Evolutionary conservation across 257 asterid species (phyloP).

Genomic region (Solanum piurae): DNA sequence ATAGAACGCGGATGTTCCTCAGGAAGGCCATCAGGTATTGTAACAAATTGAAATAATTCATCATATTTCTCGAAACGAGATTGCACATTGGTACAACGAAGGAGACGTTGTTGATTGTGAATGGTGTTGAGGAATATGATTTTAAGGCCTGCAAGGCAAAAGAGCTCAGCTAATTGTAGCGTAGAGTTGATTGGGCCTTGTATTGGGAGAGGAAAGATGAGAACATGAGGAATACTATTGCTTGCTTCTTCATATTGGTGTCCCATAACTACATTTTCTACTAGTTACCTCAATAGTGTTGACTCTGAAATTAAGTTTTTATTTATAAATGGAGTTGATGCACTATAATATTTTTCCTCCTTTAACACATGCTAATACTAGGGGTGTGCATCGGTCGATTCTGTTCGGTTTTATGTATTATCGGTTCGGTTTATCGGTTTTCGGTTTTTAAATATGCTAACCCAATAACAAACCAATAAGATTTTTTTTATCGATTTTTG

Average conservation of each 20-base stretch:
- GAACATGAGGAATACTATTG: constrained; percentile 22
- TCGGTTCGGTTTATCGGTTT: too few relatives aligned
- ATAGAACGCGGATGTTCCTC: constrained; percentile 23
- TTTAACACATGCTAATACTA: too few relatives aligned
- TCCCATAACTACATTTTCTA: background rate
- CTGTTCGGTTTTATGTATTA: too few relatives aligned
- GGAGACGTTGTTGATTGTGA: constrained; percentile 25
- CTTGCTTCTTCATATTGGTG: background rate
- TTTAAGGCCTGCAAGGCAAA: constrained; percentile 18
- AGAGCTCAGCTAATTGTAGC: constrained; percentile 43
- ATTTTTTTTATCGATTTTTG: too few relatives aligned
- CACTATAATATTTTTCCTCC: too few relatives aligned
- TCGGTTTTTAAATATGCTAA: too few relatives aligned
- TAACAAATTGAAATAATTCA: constrained; percentile 11
- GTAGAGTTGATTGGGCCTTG: constrained; percentile 34
- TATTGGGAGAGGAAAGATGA: constrained; percentile 33
- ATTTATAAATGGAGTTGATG: background rate
- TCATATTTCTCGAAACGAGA: constrained; percentile 17
- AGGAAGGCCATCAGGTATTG: constrained; percentile 39
- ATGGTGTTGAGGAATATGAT: constrained; percentile 29
- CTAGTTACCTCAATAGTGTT: too few relatives aligned
- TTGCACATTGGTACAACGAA: constrained; percentile 5
- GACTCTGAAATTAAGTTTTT: too few relatives aligned
- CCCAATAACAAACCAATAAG: too few relatives aligned
- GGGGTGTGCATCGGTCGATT: too few relatives aligned